A percentile compares a stretch with the other conserved stretches of the same genome.
phyloP scores from a whole-genome alignment of 495 filamentous ascomycete genomes.

The Penicillium salamii region DNA sequence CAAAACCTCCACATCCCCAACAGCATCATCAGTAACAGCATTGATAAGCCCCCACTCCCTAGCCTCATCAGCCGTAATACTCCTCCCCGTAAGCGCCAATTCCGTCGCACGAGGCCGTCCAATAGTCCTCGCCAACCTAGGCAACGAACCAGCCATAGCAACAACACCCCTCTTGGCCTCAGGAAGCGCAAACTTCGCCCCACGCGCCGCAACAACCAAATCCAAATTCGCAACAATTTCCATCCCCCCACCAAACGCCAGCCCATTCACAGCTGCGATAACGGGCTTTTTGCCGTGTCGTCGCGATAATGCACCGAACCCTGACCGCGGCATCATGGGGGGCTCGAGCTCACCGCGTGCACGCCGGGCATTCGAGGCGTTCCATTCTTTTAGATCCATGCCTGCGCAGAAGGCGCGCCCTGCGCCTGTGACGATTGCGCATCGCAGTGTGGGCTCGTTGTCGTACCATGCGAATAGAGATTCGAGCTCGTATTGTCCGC shows the following conservation, averaged over 20 bases:
- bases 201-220: conserved; percentile 54
- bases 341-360: conserved; percentile 6
- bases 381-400: conserved; percentile 35
- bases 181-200: conserved; percentile 55
- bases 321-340: conserved; percentile 18
- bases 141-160: conserved; percentile 64
- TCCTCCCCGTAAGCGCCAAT: conserved; percentile 59
- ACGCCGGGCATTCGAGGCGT: conserved; percentile 10
- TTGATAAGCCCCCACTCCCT: conserved; percentile 64
- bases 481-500: conserved; percentile 42
- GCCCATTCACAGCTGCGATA: conserved; percentile 67
- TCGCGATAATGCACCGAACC: conserved; percentile 2
- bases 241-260: conserved; percentile 68
- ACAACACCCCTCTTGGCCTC: conserved; percentile 65
- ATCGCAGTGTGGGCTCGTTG: conserved; percentile 40
- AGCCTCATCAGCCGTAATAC: conserved; percentile 51
- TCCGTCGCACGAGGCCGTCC: conserved; percentile 64
- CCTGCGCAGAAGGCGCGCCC: conserved; percentile 44
- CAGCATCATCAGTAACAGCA: conserved; percentile 46
- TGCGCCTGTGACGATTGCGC: conserved; percentile 46
- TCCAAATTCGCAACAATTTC: conserved; percentile 68
- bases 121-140: conserved; percentile 57
- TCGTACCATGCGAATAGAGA: conserved; percentile 47
- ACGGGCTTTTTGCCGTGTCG: conserved; percentile 48
- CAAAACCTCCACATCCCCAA: conserved; percentile 18